Evolutionary conservation across 352 stramenopile species (phyloP), one percentile per base, ranked within the genome.

Genomic region (Globisporangium cederbergense): DNA sequence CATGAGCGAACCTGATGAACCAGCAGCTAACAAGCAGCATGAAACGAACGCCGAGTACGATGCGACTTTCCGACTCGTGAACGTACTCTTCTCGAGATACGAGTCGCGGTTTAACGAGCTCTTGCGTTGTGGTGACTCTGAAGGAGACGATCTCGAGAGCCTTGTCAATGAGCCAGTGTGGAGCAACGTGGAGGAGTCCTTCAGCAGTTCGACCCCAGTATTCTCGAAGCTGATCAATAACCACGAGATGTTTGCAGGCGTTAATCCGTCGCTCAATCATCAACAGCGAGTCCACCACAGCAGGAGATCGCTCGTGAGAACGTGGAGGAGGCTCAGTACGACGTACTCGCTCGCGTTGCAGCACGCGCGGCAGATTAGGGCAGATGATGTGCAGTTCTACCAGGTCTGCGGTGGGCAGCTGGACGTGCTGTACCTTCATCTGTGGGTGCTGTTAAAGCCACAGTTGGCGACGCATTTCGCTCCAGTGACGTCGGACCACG

Each of bases 401-500:
- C 10, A 30, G 11, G n/a, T 38, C 16, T 59, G 60, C 28, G 25
- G 28, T 11, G 60, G 60, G 4, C 60, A 16, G 1, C 28, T 65
- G 10, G 60, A 60, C 34, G 60, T 60, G 60, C 60, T 65, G 38
- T 65, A 65, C n/a, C 18, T 65, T 50, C 60, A 54, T 34, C 50
- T 60, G 18, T 65, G 60, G 60, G 38, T 65, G 38, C 40, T 65
- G 18, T 50, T 59, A 18, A 54, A 52, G 40, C 60, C 60, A 0
- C 36, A 60, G 38, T 30, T 65, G 3, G 60, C 25, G 38, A 18
- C 6, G 6, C 18, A 65, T 38, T 65, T 65, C 30, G 49, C n/a
- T 18, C 13, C 60, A n/a, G 13, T 38, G 49, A 7, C 49, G 34
- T 13, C 14, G 1, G 25, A 11, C 7, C 49, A 11, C 28, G 11